Percentiles rank a stretch among this genome's conserved stretches.
These are phyloP conservation scores for Pascua guehoae DNA, from an alignment of 1,284 basidiomycete species.

Conservation along the genomic window DNA sequence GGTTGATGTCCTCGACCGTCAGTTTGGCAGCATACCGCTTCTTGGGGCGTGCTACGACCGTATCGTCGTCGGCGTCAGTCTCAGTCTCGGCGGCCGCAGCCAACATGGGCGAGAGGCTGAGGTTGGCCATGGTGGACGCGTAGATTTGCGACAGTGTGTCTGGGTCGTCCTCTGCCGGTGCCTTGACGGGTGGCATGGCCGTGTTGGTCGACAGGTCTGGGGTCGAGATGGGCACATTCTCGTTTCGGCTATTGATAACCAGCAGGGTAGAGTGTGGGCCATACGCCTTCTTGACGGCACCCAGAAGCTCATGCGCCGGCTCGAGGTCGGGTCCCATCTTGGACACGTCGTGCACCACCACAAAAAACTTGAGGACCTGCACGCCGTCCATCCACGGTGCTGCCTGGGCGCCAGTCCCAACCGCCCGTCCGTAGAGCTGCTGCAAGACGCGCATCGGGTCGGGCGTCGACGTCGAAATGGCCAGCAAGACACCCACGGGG, in stretches of 20 bases:
- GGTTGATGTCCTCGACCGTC: constrained; percentile 71
- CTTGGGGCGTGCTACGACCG: not conserved
- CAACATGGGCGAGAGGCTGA: constrained; percentile 35
- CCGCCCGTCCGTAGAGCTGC: constrained; percentile 32
- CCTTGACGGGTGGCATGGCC: constrained; percentile 18
- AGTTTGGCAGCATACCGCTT: constrained; percentile 52
- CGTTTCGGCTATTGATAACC: constrained; percentile 42
- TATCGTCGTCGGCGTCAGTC: constrained; percentile 7
- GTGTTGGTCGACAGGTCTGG: constrained; percentile 28
- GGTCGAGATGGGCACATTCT: constrained; percentile 9
- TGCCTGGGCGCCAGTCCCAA: constrained; percentile 27
- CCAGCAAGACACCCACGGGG: constrained; percentile 45
- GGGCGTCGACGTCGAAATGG: constrained; percentile 41
- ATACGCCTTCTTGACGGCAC: constrained; percentile 43
- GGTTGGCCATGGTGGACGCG: constrained; percentile 38
- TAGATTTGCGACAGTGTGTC: constrained; percentile 40
- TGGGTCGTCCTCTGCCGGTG: constrained; percentile 25
- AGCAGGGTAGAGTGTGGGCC: constrained; percentile 49
- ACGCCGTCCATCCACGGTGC: constrained; percentile 45
- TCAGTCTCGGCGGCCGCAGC: constrained; percentile 19
- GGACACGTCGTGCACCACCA: constrained; percentile 48
- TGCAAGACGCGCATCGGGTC: constrained; percentile 42
- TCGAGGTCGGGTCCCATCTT: constrained; percentile 35
- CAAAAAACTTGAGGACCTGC: constrained; percentile 43
- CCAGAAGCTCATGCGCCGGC: constrained; percentile 38